A percentile compares a stretch with the other conserved stretches of the same genome.
These are phyloP conservation scores for Dothidotthia symphoricarpi DNA, from an alignment of 2,329 filamentous ascomycete genomes.

Conservation along the genomic window DNA sequence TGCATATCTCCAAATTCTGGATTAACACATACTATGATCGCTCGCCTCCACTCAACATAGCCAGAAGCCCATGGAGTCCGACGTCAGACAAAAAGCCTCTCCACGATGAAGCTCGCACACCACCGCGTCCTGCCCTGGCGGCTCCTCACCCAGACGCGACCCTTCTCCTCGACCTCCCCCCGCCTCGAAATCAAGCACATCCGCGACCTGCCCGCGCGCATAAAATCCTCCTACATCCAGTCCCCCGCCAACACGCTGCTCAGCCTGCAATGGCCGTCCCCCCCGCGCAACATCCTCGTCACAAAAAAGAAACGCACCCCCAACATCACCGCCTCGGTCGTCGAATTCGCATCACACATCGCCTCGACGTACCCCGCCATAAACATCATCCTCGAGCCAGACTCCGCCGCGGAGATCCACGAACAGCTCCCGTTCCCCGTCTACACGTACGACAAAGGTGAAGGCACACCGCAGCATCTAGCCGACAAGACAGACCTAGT, in stretches of 20 bases:
- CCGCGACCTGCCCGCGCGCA: constrained; percentile 36
- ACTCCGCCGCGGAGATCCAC: constrained; percentile 71
- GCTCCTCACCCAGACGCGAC: constrained; percentile 11
- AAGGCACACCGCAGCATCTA: constrained; percentile 47
- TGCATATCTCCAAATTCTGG: too few species aligned
- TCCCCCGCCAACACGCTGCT: constrained; percentile 60
- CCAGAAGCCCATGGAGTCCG: too few species aligned
- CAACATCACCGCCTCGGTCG: constrained; percentile 54
- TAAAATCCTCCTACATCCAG: constrained; percentile 48
- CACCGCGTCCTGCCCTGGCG: constrained; percentile 28
- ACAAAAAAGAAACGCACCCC: constrained; percentile 64
- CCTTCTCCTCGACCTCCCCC: constrained; percentile 29
- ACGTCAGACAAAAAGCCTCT: too few species aligned
- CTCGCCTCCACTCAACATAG: too few species aligned
- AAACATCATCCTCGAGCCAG: constrained; percentile 78
- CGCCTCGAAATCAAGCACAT: constrained; percentile 28
- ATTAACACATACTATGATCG: too few species aligned
- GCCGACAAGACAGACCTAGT: constrained; percentile 83
- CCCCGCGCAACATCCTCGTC: constrained; percentile 66
- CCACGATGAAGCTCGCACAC: constrained; percentile 25
- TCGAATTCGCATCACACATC: constrained; percentile 67
- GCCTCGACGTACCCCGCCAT: constrained; percentile 75
- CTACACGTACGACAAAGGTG: constrained; percentile 40
- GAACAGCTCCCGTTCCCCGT: constrained; percentile 66
- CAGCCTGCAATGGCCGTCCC: constrained; percentile 65